Percentiles rank a stretch among this genome's conserved stretches.
phyloP scores from a whole-genome alignment of 495 filamentous ascomycete species.

The Neurospora tetrasperma region DNA sequence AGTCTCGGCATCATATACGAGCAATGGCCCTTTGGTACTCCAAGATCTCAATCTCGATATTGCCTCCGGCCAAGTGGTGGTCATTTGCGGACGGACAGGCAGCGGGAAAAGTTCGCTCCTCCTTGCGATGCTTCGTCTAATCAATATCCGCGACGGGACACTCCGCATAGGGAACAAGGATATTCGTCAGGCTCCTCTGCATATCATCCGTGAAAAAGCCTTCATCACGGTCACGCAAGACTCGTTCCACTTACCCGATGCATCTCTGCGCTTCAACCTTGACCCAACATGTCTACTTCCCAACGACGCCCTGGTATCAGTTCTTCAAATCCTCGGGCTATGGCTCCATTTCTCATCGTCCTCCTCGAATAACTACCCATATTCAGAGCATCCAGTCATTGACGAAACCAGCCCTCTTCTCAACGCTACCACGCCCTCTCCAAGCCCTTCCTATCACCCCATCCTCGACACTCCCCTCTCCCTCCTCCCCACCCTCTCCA shows the following conservation, averaged over 20 bases:
- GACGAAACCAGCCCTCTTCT: neutral
- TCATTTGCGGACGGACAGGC: slow-evolving; percentile 26
- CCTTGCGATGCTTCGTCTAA: slow-evolving; percentile 24
- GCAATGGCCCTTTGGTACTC: slow-evolving; percentile 16
- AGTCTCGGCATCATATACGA: slow-evolving; percentile 28
- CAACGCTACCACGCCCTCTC: neutral
- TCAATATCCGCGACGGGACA: slow-evolving; percentile 20
- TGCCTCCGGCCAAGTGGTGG: slow-evolving; percentile 23
- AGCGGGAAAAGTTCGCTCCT: slow-evolving; percentile 34
- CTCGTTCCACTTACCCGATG: slow-evolving; percentile 25
- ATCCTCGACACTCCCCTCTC: slow-evolving; percentile 13
- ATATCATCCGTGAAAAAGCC: slow-evolving; percentile 18
- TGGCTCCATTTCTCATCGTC: slow-evolving; percentile 7
- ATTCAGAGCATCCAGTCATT: neutral
- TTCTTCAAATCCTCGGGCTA: slow-evolving; percentile 10
- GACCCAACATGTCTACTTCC: slow-evolving; percentile 5
- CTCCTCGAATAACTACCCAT: neutral
- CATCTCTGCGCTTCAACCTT: slow-evolving; percentile 17
- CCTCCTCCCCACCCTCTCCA: slow-evolving; percentile 18
- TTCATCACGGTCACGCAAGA: slow-evolving; percentile 39
- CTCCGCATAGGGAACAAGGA: slow-evolving; percentile 28
- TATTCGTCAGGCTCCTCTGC: slow-evolving; percentile 15
- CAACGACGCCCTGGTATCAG: neutral
- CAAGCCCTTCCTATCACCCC: neutral
- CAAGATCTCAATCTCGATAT: slow-evolving; percentile 24